Conservation (phyloP, 768 basidiomycete species). For the Amanita thiersii region DNA sequence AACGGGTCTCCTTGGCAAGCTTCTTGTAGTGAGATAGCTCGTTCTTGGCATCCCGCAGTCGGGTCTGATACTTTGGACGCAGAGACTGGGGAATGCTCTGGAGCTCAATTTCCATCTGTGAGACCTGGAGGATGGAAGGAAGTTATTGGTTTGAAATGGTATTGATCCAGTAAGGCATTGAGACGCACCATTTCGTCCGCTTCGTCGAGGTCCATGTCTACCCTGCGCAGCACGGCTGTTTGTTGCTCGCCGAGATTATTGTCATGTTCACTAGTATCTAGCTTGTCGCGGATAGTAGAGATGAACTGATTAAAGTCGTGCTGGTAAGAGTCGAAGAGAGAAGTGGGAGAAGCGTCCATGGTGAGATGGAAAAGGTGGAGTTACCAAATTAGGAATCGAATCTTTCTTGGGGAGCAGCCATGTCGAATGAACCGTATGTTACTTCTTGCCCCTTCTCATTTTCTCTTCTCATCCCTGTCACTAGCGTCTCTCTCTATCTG, state of each 20-base stretch:
- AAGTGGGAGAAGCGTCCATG: constrained; percentile 81
- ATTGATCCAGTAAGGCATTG: background rate
- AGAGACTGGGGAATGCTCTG: constrained; percentile 89
- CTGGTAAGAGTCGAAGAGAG: constrained; percentile 88
- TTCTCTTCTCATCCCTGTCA: constrained; percentile 1
- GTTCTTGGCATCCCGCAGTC: constrained; percentile 68
- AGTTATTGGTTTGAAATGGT: constrained; percentile 2
- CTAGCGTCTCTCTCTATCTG: constrained; percentile 58
- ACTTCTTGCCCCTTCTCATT: background rate
- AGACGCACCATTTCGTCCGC: constrained; percentile 87
- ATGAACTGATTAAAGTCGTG: constrained; percentile 86
- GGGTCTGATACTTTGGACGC: constrained; percentile 65
- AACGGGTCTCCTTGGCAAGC: constrained; percentile 63
- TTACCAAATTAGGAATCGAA: background rate
- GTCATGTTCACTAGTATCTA: constrained; percentile 35
- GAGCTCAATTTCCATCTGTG: constrained; percentile 99
- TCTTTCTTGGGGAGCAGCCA: constrained; percentile 9
- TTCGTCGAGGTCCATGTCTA: constrained; percentile 95
- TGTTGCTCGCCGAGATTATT: constrained; percentile 47
- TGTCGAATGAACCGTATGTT: constrained; percentile 34
- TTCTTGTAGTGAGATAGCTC: constrained; percentile 78
- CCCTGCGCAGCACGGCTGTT: constrained; percentile 70
- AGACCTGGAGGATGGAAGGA: constrained; percentile 47
- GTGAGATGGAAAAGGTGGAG: constrained; percentile 6
- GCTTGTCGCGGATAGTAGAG: constrained; percentile 64